phyloP scores from a whole-genome alignment of 2,329 filamentous ascomycete species.

The Diaporthe ilicicola region DNA sequence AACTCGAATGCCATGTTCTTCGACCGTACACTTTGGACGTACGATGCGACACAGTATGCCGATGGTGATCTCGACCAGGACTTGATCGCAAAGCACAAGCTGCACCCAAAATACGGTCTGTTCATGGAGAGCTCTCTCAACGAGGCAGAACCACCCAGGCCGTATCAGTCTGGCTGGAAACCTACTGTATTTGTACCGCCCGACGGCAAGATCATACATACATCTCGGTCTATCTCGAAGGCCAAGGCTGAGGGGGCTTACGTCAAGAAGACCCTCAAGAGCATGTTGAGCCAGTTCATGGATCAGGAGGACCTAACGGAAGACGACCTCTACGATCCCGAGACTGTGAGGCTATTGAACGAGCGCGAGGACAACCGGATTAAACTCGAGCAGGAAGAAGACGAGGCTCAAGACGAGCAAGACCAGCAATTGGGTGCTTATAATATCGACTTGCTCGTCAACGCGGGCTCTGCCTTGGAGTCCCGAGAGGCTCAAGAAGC shows the following conservation, averaged over 20 bases:
- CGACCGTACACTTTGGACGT: constrained; percentile 62
- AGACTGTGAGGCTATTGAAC: constrained; percentile 36
- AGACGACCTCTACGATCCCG: constrained; percentile 35
- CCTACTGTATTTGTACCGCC: constrained; percentile 60
- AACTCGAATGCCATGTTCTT: constrained; percentile 63
- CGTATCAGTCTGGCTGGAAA: constrained; percentile 53
- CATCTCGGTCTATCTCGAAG: constrained; percentile 47
- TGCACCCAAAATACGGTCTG: constrained; percentile 64
- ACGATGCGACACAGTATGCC: constrained; percentile 58
- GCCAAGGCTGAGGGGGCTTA: constrained; percentile 35
- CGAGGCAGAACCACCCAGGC: constrained; percentile 49
- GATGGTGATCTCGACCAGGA: constrained; percentile 61
- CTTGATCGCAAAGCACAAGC: constrained; percentile 55
- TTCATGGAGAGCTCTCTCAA: constrained; percentile 59
- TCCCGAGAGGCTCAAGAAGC: constrained; percentile 29
- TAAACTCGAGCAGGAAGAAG: constrained; percentile 37
- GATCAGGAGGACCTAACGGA: constrained; percentile 38
- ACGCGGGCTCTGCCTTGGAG: constrained; percentile 31
- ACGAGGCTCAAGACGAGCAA: constrained; percentile 33
- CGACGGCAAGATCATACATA: constrained; percentile 56
- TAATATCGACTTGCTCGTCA: constrained; percentile 37
- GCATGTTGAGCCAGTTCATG: constrained; percentile 36
- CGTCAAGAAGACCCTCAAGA: constrained; percentile 35
- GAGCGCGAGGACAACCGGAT: constrained; percentile 34
- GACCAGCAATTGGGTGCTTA: constrained; percentile 24